Conservation (phyloP, 2,329 filamentous ascomycete genomes). For the Nannizzia gypsea region DNA sequence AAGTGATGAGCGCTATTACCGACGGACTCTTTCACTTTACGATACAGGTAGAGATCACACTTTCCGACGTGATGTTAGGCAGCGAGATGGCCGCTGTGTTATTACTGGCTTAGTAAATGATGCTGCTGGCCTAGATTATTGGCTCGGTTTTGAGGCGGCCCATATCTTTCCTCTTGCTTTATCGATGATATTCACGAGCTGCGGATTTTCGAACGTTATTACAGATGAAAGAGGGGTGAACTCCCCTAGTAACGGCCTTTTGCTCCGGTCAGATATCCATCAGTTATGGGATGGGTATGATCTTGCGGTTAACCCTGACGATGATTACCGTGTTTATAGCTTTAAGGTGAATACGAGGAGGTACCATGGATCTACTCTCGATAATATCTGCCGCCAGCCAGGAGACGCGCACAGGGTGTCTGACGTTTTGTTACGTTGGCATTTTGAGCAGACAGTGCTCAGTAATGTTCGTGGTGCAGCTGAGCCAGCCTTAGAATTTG, state of each 20-base stretch:
- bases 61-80: too few species aligned
- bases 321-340: neutral
- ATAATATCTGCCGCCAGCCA: neutral
- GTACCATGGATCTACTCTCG: neutral
- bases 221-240: neutral
- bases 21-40: too few species aligned
- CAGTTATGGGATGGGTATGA: neutral
- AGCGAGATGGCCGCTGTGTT: too few species aligned
- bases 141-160: neutral
- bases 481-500: neutral
- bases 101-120: neutral
- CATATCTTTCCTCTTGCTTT: neutral
- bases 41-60: too few species aligned
- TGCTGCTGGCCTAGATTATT: neutral
- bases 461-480: neutral
- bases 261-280: neutral
- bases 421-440: conserved; percentile 5
- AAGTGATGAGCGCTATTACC: too few species aligned
- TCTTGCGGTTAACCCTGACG: neutral
- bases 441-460: conserved; percentile 17
- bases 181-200: too few species aligned
- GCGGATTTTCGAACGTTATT: too few species aligned
- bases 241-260: neutral
- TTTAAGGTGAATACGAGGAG: neutral
- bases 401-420: neutral